Conservation (phyloP, 2,329 filamentous ascomycete species). For the Cordyceps cicadae region DNA sequence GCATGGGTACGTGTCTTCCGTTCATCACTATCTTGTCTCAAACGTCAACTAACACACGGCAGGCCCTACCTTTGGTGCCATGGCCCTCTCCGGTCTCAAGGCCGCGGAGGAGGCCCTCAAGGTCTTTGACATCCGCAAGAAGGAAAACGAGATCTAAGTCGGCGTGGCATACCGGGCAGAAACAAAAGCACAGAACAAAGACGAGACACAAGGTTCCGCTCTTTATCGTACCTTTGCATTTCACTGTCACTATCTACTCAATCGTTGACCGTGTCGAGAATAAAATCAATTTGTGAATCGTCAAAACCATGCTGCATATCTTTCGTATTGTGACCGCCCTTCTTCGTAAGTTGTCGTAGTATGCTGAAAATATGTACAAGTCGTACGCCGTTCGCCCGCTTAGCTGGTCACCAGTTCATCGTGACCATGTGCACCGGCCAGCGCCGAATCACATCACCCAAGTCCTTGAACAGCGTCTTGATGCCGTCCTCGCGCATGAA, state of each 20-base stretch:
- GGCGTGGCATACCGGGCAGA: background rate
- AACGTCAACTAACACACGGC: conserved; percentile 26
- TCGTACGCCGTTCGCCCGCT: background rate
- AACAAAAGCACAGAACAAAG: background rate
- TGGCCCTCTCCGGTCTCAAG: conserved; percentile 82
- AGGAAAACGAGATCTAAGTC: conserved; percentile 57
- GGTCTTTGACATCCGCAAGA: conserved; percentile 69
- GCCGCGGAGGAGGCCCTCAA: conserved; percentile 78
- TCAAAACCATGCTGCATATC: background rate
- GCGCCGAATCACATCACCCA: background rate
- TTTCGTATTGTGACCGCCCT: background rate
- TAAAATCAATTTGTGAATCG: background rate
- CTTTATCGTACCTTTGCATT: background rate
- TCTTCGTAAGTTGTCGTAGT: background rate
- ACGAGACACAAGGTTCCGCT: conserved; percentile 1
- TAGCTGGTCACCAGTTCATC: background rate
- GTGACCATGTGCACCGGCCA: conserved; percentile 6
- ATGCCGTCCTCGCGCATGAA: conserved; percentile 4
- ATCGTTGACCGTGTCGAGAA: background rate
- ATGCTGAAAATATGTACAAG: background rate
- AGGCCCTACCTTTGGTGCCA: conserved; percentile 76
- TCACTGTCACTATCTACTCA: conserved; percentile 4
- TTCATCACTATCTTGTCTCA: conserved; percentile 30
- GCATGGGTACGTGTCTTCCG: conserved; percentile 56
- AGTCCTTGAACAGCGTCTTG: conserved; percentile 1